Base-by-base conservation (phyloP, 2,329 filamentous ascomycete species). In the Colletotrichum viniferum region DNA sequence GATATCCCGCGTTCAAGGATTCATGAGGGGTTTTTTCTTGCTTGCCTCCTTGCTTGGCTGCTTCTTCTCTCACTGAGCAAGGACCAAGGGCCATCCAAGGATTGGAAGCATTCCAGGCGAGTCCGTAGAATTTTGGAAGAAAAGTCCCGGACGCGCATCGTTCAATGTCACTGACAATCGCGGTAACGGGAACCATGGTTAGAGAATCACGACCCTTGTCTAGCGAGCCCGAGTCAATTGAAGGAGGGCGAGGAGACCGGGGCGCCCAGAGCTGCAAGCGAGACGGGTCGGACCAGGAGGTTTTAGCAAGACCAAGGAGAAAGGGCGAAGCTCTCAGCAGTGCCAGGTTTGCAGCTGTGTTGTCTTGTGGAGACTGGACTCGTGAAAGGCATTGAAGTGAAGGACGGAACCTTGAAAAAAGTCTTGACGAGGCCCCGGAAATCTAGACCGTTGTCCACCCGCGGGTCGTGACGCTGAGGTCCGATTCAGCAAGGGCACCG, bases 401-500 rank as follows among this genome's bases (percentile, higher is more conserved):
- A 13, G 32, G 34, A 36, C 34, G 36, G 36, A 38, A 38, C 38
- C 18, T 48, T n/a, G 38, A 48, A 13, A 52, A 52, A 52, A 52
- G 43, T 52, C 52, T 68, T 28, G 14, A 18, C 8, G 32, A 62
- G 56, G 65, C n/a, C 56, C 34, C 8, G 48, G 26, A 61, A 61
- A 48, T 52, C 56, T 62, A 32, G 55, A 61, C 34, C 52, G 65
- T 60, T 12, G 61, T 38, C 32, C 61, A 63, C 34, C 58, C n/a
- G 34, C 34, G 61, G 61, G 21, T 26, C 36, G 61, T 26, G 56
- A 52, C 21, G 24, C 24, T 56, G 68, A 71, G 36, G 56, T 75
- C 73, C 48, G 58, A 75, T 75, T 75, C 69, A 69, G 69, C 48
- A 73, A 75, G 63, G 69, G 36, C 55, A 30, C 69, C 64, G 64